Base-by-base conservation (phyloP, 2,329 filamentous ascomycete genomes). In the Nothopassalora personata region DNA sequence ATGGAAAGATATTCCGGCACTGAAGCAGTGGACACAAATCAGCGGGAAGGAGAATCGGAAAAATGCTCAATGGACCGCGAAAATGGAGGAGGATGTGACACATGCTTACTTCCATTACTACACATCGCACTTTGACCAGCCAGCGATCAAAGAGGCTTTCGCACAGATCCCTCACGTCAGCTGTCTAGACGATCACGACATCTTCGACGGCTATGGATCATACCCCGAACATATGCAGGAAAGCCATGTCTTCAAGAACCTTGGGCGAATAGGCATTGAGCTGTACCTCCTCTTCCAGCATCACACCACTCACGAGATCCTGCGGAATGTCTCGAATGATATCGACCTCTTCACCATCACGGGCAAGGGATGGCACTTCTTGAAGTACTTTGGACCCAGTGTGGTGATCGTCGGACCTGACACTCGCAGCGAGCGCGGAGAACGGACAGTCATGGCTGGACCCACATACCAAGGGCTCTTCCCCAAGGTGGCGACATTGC, bases 31-130 rank as follows among this genome's bases (percentile, higher is more conserved):
- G 94, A 85, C 97, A 48, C 85, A 88, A 9, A 94, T 92, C 76
- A 92, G 88, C 68, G 94, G 94, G 5, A 92, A 96, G 66, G 94
- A 97, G 57, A 94, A 91, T 67, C 83, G 95, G 59, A 96, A 92
- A 78, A 95, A 87, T 66, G 87, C 91, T 0, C 83, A 87, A 47
- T 99, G 94, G 94, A 96, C 92, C 7, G 91, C 93, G 3, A 87
- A 91, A 53, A 90, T 97, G 68, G 91, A 99, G 71, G 93, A 99
- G 70, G 94, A 99, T 70, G 91, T 96, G 18, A 87, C 88, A 1
- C 92, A 97, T 75, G 92, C 94, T 7, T 99, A 96, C 77, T 99
- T 99, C 75, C 94, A 99, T 74, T 99, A 96, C 74, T 99, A 99
- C 73, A 96, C 92, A 1, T 96, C 91, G 67, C 93, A 97, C 74